Percentiles rank a stretch among this genome's conserved stretches.
Evolutionary conservation across 495 filamentous ascomycete genomes (phyloP).

Genomic region (Pyrenopolyporus hunteri): DNA sequence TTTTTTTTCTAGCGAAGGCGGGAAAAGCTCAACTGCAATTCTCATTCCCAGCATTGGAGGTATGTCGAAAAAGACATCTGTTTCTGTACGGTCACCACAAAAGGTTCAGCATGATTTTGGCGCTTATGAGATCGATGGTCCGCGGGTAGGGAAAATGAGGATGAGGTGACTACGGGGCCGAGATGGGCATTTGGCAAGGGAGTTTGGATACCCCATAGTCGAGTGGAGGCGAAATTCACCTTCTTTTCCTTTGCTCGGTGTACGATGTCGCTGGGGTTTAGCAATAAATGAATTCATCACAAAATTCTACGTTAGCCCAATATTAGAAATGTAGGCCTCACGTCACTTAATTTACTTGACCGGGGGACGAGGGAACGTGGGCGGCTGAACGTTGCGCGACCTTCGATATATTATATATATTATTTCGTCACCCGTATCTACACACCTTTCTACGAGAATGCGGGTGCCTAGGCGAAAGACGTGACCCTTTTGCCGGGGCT

Average conservation of each 20-base stretch:
- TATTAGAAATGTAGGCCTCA: not conserved
- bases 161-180: not conserved
- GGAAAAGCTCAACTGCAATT: constrained; percentile 17
- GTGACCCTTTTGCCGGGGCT: too few species aligned
- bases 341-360: too few species aligned
- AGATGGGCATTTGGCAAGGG: constrained; percentile 10
- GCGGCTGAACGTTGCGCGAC: too few species aligned
- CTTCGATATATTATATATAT: too few species aligned
- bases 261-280: constrained; percentile 13
- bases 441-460: too few species aligned
- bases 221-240: not conserved
- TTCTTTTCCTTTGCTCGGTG: constrained; percentile 19
- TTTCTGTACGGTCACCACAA: constrained; percentile 15
- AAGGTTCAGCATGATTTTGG: constrained; percentile 32
- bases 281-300: not conserved
- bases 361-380: too few species aligned
- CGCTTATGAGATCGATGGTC: constrained; percentile 14
- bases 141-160: not conserved
- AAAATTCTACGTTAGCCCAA: too few species aligned
- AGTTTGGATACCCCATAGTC: constrained; percentile 23
- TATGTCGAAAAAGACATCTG: constrained; percentile 11
- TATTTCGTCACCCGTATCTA: too few species aligned
- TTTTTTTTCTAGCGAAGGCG: not conserved
- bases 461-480: too few species aligned
- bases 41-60: constrained; percentile 17